These are phyloP conservation scores for Simmondsia chinensis DNA, from an alignment of 148 eudicot genomes.

Conservation along the genomic window DNA sequence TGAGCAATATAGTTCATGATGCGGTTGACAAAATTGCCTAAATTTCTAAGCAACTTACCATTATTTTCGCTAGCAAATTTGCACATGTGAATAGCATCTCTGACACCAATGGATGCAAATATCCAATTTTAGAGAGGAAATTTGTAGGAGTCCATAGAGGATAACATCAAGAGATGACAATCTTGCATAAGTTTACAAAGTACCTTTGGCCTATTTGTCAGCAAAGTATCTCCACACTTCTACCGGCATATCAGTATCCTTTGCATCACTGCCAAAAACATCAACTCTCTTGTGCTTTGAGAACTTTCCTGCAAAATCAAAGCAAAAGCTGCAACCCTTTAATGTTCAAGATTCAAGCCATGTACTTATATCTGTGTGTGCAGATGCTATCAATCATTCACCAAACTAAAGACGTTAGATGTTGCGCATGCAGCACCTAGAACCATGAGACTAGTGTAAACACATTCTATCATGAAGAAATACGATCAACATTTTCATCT, in stretches of 20 bases:
- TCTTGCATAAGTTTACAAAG: too few relatives aligned
- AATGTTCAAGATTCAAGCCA: not conserved
- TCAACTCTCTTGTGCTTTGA: slow-evolving; percentile 96
- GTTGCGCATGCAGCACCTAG: too few relatives aligned
- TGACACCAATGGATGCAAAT: slow-evolving; percentile 41
- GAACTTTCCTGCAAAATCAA: slow-evolving; percentile 56
- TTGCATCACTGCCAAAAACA: slow-evolving; percentile 92
- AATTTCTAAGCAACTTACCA: slow-evolving; percentile 72
- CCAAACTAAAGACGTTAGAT: too few relatives aligned
- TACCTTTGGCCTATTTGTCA: slow-evolving; percentile 95
- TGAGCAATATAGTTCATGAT: slow-evolving; percentile 91
- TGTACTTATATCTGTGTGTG: not conserved
- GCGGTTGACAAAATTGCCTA: slow-evolving; percentile 87
- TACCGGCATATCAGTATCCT: slow-evolving; percentile 82
- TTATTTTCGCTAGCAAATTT: slow-evolving; percentile 88
- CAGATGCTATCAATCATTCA: too few relatives aligned
- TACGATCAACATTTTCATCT: too few relatives aligned
- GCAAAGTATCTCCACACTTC: slow-evolving; percentile 97
- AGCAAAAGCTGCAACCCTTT: not conserved
- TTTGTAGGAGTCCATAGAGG: too few relatives aligned
- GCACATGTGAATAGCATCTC: slow-evolving; percentile 88
- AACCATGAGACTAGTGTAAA: too few relatives aligned
- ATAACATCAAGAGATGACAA: too few relatives aligned
- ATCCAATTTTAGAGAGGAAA: slow-evolving; percentile 10
- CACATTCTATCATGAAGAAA: too few relatives aligned